Conservation (phyloP, 192 early-diverging fungal species). For the Entrophospora sp. region DNA sequence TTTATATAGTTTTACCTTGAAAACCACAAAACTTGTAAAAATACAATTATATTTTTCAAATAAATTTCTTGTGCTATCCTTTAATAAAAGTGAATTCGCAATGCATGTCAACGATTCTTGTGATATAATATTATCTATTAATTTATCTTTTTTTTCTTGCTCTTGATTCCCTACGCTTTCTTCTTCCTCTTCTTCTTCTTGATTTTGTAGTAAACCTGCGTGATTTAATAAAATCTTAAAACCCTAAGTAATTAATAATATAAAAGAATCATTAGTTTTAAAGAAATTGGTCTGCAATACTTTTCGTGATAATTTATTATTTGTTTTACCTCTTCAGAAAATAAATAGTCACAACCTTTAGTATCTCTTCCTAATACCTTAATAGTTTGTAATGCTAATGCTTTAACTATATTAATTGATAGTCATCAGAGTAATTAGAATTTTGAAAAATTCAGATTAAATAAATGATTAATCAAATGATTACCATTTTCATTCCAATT, state of each 20-base stretch:
- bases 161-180: no score
- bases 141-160: constrained; percentile 16
- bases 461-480: background rate
- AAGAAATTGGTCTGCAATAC: background rate
- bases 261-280: background rate
- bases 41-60: constrained; percentile 41
- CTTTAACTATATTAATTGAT: constrained; percentile 36
- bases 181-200: no score
- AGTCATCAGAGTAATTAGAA: no score
- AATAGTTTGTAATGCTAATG: constrained; percentile 41
- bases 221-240: constrained; percentile 27
- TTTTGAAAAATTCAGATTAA: background rate
- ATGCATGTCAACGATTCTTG: constrained; percentile 60
- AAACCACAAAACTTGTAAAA: constrained; percentile 22
- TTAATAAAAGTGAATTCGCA: constrained; percentile 53
- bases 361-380: constrained; percentile 51
- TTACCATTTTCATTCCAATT: constrained; percentile 12
- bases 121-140: constrained; percentile 27
- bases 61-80: constrained; percentile 32
- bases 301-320: background rate
- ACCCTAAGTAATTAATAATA: constrained; percentile 26
- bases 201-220: constrained; percentile 22
- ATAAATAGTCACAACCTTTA: constrained; percentile 47
- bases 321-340: constrained; percentile 40
- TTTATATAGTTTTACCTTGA: constrained; percentile 32